Evolutionary conservation across 805 yeast species (phyloP).

Genomic region (Candida nemodendra): DNA sequence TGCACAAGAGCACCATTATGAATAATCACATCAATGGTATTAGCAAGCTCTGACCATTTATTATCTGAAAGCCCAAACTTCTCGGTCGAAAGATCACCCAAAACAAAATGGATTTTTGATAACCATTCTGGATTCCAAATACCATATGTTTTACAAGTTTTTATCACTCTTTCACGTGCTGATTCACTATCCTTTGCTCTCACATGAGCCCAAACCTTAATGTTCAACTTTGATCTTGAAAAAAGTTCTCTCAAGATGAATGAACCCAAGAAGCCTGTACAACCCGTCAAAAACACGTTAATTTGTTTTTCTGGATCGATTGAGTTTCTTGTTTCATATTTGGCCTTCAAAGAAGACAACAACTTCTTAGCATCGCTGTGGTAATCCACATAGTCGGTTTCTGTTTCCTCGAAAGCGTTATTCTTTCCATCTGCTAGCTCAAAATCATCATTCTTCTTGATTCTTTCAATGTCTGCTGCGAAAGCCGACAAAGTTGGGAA

Average conservation of each 20-base stretch:
- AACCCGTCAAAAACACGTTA: constrained; percentile 85
- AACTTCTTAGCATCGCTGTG: constrained; percentile 70
- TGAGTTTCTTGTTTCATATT: constrained; percentile 43
- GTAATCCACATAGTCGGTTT: constrained; percentile 45
- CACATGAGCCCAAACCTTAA: constrained; percentile 82
- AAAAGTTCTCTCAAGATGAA: constrained; percentile 79
- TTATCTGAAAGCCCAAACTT: constrained; percentile 64
- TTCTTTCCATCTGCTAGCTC: constrained; percentile 38
- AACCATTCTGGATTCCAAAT: constrained; percentile 66
- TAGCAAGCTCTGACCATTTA: constrained; percentile 58
- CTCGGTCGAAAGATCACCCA: constrained; percentile 77
- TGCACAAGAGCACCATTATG: constrained; percentile 99
- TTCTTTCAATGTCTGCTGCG: constrained; percentile 66
- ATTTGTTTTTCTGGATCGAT: constrained; percentile 23
- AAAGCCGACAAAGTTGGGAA: constrained; percentile 81
- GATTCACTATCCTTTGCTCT: constrained; percentile 70
- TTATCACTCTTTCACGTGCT: constrained; percentile 74
- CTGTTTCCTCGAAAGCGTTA: constrained; percentile 27
- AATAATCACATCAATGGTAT: constrained; percentile 72
- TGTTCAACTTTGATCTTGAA: constrained; percentile 45
- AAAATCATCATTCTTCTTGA: constrained; percentile 50
- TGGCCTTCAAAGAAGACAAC: constrained; percentile 38
- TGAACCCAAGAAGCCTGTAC: constrained; percentile 94
- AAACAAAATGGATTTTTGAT: constrained; percentile 60
- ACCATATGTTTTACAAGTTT: constrained; percentile 80